These are phyloP conservation scores for Chamaenerion angustifolium DNA, from an alignment of 345 rosid genomes.

Conservation along the genomic window DNA sequence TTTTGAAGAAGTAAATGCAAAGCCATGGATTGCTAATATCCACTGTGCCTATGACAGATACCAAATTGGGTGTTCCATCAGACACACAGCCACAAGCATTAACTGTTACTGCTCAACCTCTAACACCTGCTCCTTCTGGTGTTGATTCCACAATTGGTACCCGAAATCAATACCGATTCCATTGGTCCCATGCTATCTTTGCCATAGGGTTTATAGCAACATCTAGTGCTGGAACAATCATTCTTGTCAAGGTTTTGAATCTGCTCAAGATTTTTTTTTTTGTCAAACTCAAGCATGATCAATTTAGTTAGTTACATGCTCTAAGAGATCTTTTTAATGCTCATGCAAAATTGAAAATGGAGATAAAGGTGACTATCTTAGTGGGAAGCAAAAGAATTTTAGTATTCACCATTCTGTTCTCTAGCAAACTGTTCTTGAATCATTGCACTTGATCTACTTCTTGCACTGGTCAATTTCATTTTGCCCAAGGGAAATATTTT, in stretches of 20 bases:
- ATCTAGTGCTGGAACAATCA: constrained; percentile 78
- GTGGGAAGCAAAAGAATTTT: too few relatives aligned
- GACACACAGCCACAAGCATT: constrained; percentile 38
- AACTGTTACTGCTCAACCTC: constrained; percentile 40
- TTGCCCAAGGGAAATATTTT: not conserved
- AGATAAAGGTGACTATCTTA: too few relatives aligned
- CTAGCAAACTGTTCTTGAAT: not conserved
- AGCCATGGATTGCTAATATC: not conserved
- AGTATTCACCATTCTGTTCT: too few relatives aligned
- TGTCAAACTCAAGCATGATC: too few relatives aligned
- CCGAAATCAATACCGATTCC: constrained; percentile 23
- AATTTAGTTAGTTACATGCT: too few relatives aligned
- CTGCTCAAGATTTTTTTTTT: not conserved
- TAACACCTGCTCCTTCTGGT: constrained; percentile 35
- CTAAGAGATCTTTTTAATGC: too few relatives aligned
- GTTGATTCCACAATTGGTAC: constrained; percentile 20
- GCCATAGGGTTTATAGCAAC: constrained; percentile 71
- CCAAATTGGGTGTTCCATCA: constrained; percentile 33
- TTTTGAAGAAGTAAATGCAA: too few relatives aligned
- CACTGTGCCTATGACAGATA: constrained; percentile 19
- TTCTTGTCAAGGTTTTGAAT: constrained; percentile 54
- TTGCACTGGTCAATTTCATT: not conserved
- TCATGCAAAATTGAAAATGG: too few relatives aligned
- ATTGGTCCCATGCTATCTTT: constrained; percentile 70
- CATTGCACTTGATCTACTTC: not conserved